Base-by-base conservation (phyloP, 176 grass and related monocot genomes). In the Oryza glaberrima region DNA sequence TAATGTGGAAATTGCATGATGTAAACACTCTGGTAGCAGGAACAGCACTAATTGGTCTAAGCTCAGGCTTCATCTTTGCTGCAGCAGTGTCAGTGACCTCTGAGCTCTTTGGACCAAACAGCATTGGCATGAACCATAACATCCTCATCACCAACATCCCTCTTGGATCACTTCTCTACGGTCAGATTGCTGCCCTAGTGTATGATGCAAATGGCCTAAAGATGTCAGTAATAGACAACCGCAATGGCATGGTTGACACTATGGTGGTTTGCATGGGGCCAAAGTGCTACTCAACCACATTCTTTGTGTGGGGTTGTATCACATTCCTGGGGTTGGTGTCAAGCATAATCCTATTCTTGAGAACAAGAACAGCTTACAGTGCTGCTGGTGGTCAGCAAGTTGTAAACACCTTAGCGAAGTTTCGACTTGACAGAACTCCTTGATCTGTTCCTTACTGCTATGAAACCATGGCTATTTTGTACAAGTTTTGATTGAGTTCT, bases 61-160 rank as follows among this genome's bases (percentile, higher is more conserved):
- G 91, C 79, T 98, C 96, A 6, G 96, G 96, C 10, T 98, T 95
- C 81, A 94, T 98, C 85, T 95, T 98, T 11, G 89, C 96, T 2
- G 89, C 89, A 15, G 93, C 96, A 2, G 96, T 98, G 77, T 89
- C 91, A 3, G 84, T 98, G 26, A 95, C 96, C 28, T 98, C 96
- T 2, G 96, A 98, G 82, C 93, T 98, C 49, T 98, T 98, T 9
- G 93, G 96, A 60, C 73, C 93, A 15, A 88, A 92, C 7, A 91
- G 96, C 78, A 69, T 92, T 11, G 91, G 96, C 16, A 91, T 98
- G 72, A 95, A 98, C 67, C 96, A 98, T 75, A 98, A 98, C 83
- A 95, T 98, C 46, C 91, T 98, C 30, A 98, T 98, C 77, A 95
- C 96, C 73, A 98, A 95, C 44, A 98, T 98, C 60, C 96, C 96